Percentiles rank a stretch among this genome's conserved stretches.
Evolutionary conservation across 257 asterid species (phyloP).

Genomic region (Leptodermis oblonga): DNA sequence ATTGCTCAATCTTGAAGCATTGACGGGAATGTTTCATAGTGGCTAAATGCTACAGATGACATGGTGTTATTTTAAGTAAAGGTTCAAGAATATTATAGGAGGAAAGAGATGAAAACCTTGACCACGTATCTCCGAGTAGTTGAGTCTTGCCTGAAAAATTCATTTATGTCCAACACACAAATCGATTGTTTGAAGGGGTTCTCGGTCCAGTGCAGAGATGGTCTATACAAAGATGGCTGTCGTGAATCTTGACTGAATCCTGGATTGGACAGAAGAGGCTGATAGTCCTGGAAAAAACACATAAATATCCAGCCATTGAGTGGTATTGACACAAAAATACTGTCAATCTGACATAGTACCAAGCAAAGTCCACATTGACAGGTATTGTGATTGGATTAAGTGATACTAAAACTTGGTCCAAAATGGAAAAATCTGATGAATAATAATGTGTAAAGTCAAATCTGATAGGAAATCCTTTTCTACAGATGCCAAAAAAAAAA

Average conservation of each 20-base stretch:
- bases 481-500: too few species aligned
- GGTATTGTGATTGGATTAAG: not conserved
- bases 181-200: conserved; percentile 40
- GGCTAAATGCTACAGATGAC: not conserved
- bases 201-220: conserved; percentile 34
- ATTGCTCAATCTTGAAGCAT: not conserved
- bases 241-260: conserved; percentile 40
- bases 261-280: conserved; percentile 32
- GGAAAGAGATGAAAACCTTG: conserved; percentile 44
- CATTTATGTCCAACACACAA: conserved; percentile 30
- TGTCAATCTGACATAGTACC: not conserved
- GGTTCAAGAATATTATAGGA: not conserved
- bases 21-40: not conserved
- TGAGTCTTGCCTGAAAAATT: conserved; percentile 28
- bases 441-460: too few species aligned
- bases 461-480: too few species aligned
- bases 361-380: not conserved
- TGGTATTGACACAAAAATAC: not conserved
- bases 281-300: conserved; percentile 41
- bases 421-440: not conserved
- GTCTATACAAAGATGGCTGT: conserved; percentile 29
- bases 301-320: not conserved
- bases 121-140: conserved; percentile 28
- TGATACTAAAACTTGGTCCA: not conserved
- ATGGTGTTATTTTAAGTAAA: not conserved